Evolutionary conservation across 306 rosid species (phyloP).

Genomic region (Quercus dentata): DNA sequence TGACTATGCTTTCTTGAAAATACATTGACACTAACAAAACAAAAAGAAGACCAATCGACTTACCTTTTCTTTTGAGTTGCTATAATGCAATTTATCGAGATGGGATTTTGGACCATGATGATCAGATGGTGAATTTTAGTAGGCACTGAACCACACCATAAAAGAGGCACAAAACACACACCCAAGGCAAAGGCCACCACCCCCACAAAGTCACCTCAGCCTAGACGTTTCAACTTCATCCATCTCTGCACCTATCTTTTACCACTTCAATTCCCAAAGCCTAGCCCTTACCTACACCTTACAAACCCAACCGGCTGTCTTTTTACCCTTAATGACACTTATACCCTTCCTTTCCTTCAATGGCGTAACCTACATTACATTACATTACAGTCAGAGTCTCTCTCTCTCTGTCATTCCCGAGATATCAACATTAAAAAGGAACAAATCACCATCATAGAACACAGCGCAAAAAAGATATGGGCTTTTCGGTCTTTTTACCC

Average conservation of each 20-base stretch:
- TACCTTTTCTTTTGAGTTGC: neutral
- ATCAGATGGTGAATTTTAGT: neutral
- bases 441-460: slow-evolving; percentile 36
- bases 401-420: slow-evolving; percentile 73
- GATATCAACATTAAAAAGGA: slow-evolving; percentile 26
- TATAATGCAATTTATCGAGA: neutral
- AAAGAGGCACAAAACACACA: neutral
- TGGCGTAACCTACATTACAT: slow-evolving; percentile 31
- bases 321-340: slow-evolving; percentile 25
- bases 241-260: slow-evolving; percentile 41
- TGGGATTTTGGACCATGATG: neutral
- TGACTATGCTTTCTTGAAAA: no score
- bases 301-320: slow-evolving; percentile 74
- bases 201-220: slow-evolving; percentile 10
- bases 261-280: slow-evolving; percentile 90
- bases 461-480: slow-evolving; percentile 6
- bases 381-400: neutral
- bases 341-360: slow-evolving; percentile 39
- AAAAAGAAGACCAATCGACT: no score
- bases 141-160: neutral
- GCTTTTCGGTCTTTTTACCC: slow-evolving; percentile 29
- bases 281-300: slow-evolving; percentile 69
- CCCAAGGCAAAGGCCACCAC: neutral
- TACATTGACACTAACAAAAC: no score
- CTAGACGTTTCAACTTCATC: slow-evolving; percentile 41